A percentile compares a stretch with the other conserved stretches of the same genome.
These are phyloP conservation scores for Marchantia paleacea DNA, from an alignment of 225 moss, liverwort and hornwort genomes.

Conservation along the genomic window DNA sequence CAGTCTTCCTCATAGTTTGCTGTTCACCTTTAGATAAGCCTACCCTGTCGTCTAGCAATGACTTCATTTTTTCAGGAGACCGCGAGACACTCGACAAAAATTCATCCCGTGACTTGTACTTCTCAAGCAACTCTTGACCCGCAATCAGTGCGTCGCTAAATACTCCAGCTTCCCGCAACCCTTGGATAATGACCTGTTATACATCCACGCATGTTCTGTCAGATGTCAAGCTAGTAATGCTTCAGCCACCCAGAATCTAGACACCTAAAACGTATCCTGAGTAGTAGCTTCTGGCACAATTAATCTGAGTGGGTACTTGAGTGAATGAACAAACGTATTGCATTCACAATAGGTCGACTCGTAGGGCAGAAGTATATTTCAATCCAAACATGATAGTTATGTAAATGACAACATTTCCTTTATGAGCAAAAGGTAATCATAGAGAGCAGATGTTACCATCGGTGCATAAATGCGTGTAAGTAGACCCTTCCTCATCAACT, in stretches of 20 bases:
- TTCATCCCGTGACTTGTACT: constrained; percentile 58
- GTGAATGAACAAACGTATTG: too few species aligned
- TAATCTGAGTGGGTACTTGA: too few species aligned
- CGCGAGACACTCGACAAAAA: constrained; percentile 30
- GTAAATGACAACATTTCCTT: too few species aligned
- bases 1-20: background rate
- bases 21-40: background rate
- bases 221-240: too few species aligned
- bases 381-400: too few species aligned
- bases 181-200: constrained; percentile 91
- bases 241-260: too few species aligned
- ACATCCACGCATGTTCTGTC: background rate
- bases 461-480: constrained; percentile 87
- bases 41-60: constrained; percentile 12
- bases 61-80: constrained; percentile 23
- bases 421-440: background rate
- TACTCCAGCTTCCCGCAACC: constrained; percentile 83
- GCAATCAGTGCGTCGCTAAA: constrained; percentile 73
- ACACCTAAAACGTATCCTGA: too few species aligned
- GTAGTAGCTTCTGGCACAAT: too few species aligned
- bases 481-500: constrained; percentile 91
- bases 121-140: constrained; percentile 59
- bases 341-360: too few species aligned
- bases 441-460: constrained; percentile 47
- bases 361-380: too few species aligned